phyloP scores from a whole-genome alignment of 1,284 basidiomycete species.

The Taiwanofungus camphoratus region DNA sequence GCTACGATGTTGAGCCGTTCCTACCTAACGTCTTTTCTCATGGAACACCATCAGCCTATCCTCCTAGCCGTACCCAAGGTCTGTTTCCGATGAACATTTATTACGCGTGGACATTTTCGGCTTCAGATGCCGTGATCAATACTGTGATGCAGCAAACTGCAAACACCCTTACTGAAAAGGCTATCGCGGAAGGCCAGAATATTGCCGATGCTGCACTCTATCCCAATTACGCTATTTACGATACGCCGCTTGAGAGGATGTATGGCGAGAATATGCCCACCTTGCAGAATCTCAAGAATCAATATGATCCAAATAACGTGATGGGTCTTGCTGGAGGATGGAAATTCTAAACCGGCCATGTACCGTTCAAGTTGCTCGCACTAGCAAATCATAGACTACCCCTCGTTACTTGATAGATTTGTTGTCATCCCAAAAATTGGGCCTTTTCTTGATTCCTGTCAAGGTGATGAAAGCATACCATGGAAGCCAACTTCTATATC shows the following conservation, averaged over 20 bases:
- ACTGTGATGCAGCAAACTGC: conserved; percentile 35
- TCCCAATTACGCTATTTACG: conserved; percentile 43
- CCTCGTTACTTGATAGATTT: too few relatives aligned
- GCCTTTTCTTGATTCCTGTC: too few relatives aligned
- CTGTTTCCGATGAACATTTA: conserved; percentile 45
- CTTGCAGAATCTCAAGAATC: conserved; percentile 35
- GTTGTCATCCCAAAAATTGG: too few relatives aligned
- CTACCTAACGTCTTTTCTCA: conserved; percentile 38
- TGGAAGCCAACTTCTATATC: too few relatives aligned
- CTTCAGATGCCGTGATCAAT: conserved; percentile 35
- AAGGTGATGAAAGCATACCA: too few relatives aligned
- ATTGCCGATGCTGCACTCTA: conserved; percentile 34
- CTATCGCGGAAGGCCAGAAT: conserved; percentile 38
- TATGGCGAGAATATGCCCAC: conserved; percentile 42
- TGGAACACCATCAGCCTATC: conserved; percentile 39
- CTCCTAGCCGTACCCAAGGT: conserved; percentile 34
- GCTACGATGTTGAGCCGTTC: conserved; percentile 55
- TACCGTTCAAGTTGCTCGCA: too few relatives aligned
- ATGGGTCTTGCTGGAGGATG: conserved; percentile 56
- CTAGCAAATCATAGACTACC: too few relatives aligned
- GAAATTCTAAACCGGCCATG: conserved; percentile 29
- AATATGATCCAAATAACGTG: conserved; percentile 43
- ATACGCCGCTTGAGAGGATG: conserved; percentile 38
- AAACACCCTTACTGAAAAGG: conserved; percentile 31
- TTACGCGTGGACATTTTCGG: conserved; percentile 34